Conservation (phyloP, 1,284 basidiomycete species). For the Leccinum solheimii region DNA sequence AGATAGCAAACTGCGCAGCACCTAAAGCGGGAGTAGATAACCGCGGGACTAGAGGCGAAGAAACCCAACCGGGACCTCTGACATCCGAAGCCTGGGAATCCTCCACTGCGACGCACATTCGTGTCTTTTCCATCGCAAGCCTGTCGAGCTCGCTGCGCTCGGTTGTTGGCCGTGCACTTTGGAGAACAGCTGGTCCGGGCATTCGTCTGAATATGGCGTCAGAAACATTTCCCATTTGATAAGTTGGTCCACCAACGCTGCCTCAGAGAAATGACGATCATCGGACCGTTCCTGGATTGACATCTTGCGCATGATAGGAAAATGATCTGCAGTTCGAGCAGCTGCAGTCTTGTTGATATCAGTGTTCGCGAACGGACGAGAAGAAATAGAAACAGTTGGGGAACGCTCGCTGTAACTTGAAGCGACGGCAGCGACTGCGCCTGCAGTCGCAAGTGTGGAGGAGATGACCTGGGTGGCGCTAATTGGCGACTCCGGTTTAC, state of each 20-base stretch:
- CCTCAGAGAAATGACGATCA: not conserved
- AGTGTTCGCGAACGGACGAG: not conserved
- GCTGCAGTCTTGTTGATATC: not conserved
- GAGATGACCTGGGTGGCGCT: not conserved
- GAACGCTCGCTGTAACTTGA: conserved; percentile 1
- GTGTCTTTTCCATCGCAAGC: not conserved
- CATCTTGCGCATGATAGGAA: not conserved
- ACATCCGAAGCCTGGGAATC: not conserved
- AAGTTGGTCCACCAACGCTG: conserved; percentile 12
- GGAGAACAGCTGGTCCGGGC: not conserved
- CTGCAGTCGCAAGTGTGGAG: not conserved
- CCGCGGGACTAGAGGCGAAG: not conserved
- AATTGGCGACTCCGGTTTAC: not conserved
- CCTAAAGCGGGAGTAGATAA: not conserved
- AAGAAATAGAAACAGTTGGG: not conserved
- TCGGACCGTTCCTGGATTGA: not conserved
- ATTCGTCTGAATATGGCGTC: conserved; percentile 11
- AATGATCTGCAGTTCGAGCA: not conserved
- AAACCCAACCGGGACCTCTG: too few species aligned
- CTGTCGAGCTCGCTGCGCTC: not conserved
- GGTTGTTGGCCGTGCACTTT: not conserved
- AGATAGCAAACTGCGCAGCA: not conserved
- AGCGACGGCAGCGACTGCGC: not conserved
- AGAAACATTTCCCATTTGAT: not conserved
- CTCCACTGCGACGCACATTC: not conserved